phyloP scores from a whole-genome alignment of 108 stramenopile species.

The Asterionellopsis glacialis region DNA sequence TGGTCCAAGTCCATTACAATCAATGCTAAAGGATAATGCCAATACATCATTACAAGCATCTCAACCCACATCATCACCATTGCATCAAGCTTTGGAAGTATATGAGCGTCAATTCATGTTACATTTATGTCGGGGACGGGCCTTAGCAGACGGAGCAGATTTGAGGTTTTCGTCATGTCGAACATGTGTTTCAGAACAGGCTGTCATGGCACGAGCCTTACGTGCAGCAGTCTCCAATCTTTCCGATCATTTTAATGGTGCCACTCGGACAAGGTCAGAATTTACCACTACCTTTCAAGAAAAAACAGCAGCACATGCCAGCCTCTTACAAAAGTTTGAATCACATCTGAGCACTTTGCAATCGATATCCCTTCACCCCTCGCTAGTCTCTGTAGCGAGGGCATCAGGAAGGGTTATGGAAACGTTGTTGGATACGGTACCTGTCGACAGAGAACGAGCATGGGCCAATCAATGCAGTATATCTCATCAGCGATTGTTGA shows the following conservation, averaged over 20 bases:
- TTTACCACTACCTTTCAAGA: conserved; percentile 53
- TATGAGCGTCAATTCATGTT: conserved; percentile 79
- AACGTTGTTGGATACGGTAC: conserved; percentile 77
- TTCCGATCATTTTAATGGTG: conserved; percentile 71
- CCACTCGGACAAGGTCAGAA: conserved; percentile 57
- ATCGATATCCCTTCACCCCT: conserved; percentile 52
- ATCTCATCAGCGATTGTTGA: conserved; percentile 57
- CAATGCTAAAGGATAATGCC: conserved; percentile 11
- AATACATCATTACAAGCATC: conserved; percentile 41
- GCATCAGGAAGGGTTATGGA: conserved; percentile 76
- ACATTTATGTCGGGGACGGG: conserved; percentile 63
- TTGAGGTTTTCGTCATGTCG: conserved; percentile 56
- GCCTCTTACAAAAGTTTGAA: conserved; percentile 61
- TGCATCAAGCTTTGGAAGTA: conserved; percentile 68
- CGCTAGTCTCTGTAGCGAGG: conserved; percentile 63
- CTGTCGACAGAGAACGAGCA: conserved; percentile 69
- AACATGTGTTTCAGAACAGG: conserved; percentile 74
- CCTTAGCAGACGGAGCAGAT: conserved; percentile 74
- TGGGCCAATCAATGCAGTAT: conserved; percentile 74
- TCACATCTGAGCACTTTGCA: conserved; percentile 46
- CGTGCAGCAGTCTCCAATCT: conserved; percentile 83
- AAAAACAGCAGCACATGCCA: conserved; percentile 40
- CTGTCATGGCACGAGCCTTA: conserved; percentile 73
- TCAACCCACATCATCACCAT: conserved; percentile 48
- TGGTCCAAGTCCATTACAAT: conserved; percentile 53